phyloP scores from a whole-genome alignment of 495 filamentous ascomycete species.

The Trichoderma reesei region DNA sequence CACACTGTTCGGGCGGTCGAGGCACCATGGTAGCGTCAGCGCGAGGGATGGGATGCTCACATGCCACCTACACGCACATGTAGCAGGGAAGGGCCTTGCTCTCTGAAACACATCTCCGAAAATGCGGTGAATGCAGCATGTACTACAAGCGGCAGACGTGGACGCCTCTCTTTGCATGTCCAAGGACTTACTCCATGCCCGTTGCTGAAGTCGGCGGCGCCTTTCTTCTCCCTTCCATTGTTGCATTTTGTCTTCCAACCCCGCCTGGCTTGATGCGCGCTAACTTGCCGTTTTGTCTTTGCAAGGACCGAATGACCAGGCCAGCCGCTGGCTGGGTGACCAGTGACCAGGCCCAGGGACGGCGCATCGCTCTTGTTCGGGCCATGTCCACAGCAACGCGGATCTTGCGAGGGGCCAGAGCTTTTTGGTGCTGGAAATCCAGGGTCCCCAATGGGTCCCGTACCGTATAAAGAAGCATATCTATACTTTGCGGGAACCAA shows the following conservation, averaged over 20 bases:
- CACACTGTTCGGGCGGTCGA: not conserved
- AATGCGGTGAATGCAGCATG: constrained; percentile 4
- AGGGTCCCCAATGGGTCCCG: not conserved
- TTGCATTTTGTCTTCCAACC: not conserved
- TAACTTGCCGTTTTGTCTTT: not conserved
- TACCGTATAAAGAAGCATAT: no score
- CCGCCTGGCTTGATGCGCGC: constrained; percentile 1
- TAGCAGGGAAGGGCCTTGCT: constrained; percentile 6
- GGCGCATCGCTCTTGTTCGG: constrained; percentile 5
- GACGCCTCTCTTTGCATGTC: not conserved
- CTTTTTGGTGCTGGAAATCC: not conserved
- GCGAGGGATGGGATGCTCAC: constrained; percentile 6
- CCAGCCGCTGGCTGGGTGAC: not conserved
- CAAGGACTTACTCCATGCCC: not conserved
- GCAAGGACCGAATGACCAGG: constrained; percentile 3
- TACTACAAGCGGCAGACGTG: not conserved
- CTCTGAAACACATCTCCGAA: constrained; percentile 3
- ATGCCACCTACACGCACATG: not conserved
- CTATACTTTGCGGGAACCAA: not conserved
- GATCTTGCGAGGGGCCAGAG: constrained; percentile 6
- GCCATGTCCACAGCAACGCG: constrained; percentile 2
- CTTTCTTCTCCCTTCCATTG: not conserved
- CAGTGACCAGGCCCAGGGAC: constrained; percentile 1
- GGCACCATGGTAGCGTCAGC: not conserved
- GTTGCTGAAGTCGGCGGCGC: not conserved